Percentiles rank a stretch among this genome's conserved stretches.
These are phyloP conservation scores for Amaranthus cruentus DNA, from an alignment of 148 eudicot genomes.

Conservation along the genomic window DNA sequence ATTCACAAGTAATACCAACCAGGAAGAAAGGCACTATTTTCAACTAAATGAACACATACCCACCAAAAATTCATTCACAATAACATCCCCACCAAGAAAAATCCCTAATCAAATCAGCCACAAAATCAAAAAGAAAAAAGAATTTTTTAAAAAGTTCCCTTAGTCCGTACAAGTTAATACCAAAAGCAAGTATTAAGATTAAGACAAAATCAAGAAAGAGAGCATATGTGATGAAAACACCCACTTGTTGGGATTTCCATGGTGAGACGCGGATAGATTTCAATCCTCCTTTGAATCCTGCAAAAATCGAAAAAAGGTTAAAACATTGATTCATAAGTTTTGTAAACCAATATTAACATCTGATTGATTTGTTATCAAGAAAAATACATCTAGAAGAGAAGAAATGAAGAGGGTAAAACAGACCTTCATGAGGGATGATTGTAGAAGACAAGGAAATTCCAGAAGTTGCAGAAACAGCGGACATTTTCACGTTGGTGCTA, in stretches of 20 bases:
- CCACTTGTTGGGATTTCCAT: slow-evolving; percentile 23
- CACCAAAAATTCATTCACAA: not conserved
- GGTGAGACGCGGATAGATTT: slow-evolving; percentile 17
- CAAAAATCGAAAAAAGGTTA: not conserved
- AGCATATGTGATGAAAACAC: not conserved
- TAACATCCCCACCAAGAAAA: not conserved
- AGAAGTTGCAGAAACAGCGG: slow-evolving; percentile 20
- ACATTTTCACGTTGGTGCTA: slow-evolving; percentile 7
- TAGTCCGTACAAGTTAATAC: too few species aligned
- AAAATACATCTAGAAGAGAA: not conserved
- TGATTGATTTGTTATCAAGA: not conserved
- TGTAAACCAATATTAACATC: not conserved
- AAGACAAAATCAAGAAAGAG: too few species aligned
- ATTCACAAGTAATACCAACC: not conserved
- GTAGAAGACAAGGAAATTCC: slow-evolving; percentile 25
- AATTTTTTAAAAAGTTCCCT: not conserved
- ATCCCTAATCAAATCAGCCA: not conserved
- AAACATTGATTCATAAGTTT: not conserved
- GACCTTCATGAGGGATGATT: slow-evolving; percentile 23
- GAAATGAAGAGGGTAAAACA: not conserved
- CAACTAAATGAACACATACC: not conserved
- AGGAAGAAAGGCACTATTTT: not conserved
- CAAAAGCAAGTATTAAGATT: too few species aligned
- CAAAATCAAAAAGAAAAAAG: not conserved
- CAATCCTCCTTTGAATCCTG: slow-evolving; percentile 27